Conservation (phyloP, 2,329 filamentous ascomycete species). For the Fusarium algeriense region DNA sequence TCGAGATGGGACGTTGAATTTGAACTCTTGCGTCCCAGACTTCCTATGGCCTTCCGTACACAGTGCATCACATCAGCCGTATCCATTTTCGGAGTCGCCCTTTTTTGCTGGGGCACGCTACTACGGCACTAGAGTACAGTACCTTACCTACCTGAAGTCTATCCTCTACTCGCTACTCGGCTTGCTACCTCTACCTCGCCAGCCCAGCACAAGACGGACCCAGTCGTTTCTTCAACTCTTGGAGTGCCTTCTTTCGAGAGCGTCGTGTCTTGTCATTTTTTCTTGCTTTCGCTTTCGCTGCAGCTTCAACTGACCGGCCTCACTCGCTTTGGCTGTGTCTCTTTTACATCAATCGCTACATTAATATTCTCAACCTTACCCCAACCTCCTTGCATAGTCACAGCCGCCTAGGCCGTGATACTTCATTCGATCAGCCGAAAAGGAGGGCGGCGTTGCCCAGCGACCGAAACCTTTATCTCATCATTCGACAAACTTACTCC, state of each 20-base stretch:
- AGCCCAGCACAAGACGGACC: slow-evolving; percentile 40
- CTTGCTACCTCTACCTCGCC: slow-evolving; percentile 40
- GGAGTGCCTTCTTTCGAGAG: slow-evolving; percentile 42
- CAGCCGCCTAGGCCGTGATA: slow-evolving; percentile 36
- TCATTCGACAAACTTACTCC: slow-evolving; percentile 30
- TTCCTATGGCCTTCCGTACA: slow-evolving; percentile 24
- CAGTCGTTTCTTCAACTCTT: slow-evolving; percentile 46
- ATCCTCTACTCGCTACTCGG: slow-evolving; percentile 11
- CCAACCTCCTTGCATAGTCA: slow-evolving; percentile 27
- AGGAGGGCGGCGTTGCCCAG: slow-evolving; percentile 50
- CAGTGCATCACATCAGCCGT: slow-evolving; percentile 35
- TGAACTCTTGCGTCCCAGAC: slow-evolving; percentile 26
- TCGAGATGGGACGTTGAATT: slow-evolving; percentile 43
- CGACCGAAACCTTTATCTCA: slow-evolving; percentile 43
- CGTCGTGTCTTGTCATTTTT: slow-evolving; percentile 36
- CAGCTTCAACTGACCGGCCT: slow-evolving; percentile 55
- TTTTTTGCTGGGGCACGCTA: slow-evolving; percentile 41
- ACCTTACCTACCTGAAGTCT: background rate
- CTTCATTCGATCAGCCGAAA: slow-evolving; percentile 37
- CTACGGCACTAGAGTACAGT: slow-evolving; percentile 21
- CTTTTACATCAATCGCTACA: slow-evolving; percentile 52
- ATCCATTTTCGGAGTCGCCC: slow-evolving; percentile 40
- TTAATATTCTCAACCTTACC: slow-evolving; percentile 34
- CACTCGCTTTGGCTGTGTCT: slow-evolving; percentile 70
- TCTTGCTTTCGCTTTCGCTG: slow-evolving; percentile 32